Percentiles rank a stretch among this genome's conserved stretches.
Evolutionary conservation across 2,329 filamentous ascomycete species (phyloP).

Genomic region (Daldinia sp.): DNA sequence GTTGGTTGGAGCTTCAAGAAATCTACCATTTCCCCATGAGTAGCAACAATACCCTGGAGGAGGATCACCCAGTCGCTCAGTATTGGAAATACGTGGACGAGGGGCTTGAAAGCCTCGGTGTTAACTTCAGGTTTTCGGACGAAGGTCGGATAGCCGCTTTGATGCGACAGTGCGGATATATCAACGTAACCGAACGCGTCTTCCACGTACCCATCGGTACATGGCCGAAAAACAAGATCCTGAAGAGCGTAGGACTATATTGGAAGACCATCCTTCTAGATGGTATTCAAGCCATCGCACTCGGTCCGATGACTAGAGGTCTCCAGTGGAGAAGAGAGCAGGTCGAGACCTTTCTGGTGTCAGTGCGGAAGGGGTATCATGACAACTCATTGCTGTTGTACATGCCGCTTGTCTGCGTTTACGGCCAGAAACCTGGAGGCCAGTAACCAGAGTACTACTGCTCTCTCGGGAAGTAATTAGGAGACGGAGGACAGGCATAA

Average conservation of each 20-base stretch:
- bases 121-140: constrained; percentile 61
- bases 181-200: constrained; percentile 63
- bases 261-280: constrained; percentile 64
- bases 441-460: constrained; percentile 8
- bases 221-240: constrained; percentile 64
- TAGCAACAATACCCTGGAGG: constrained; percentile 56
- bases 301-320: constrained; percentile 64
- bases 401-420: constrained; percentile 68
- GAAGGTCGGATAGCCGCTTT: constrained; percentile 57
- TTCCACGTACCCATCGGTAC: constrained; percentile 67
- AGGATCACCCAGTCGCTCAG: constrained; percentile 57
- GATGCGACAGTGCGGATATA: constrained; percentile 65
- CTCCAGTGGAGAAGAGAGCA: constrained; percentile 62
- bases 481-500: constrained; percentile 5
- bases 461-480: constrained; percentile 9
- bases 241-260: constrained; percentile 65
- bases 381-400: constrained; percentile 61
- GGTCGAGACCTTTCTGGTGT: constrained; percentile 62
- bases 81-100: constrained; percentile 62
- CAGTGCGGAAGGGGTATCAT: constrained; percentile 62
- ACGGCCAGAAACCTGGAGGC: constrained; percentile 62
- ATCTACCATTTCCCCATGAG: constrained; percentile 63
- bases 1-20: constrained; percentile 68
- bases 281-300: constrained; percentile 63
- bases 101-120: constrained; percentile 59